Percentiles rank a stretch among this genome's conserved stretches.
Evolutionary conservation across 1,284 basidiomycete genomes (phyloP).

Genomic region (Melampsora larici-populina): DNA sequence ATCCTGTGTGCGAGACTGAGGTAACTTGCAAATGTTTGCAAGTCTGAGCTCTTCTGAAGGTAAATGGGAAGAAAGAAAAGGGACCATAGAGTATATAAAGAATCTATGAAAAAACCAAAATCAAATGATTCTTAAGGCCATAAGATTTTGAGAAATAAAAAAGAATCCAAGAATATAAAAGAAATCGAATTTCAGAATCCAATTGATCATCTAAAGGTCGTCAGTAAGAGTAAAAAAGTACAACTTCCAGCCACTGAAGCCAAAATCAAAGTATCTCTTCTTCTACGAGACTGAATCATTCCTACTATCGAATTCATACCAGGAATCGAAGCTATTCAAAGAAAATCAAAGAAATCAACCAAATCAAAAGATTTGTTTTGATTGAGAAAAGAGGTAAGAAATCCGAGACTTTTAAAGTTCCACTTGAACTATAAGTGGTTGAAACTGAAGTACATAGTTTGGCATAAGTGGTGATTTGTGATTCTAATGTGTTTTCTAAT

Average conservation of each 20-base stretch:
- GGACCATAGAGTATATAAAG: too few species aligned
- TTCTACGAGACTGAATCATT: conserved; percentile 85
- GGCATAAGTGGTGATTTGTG: conserved; percentile 28
- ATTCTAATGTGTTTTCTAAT: conserved; percentile 35
- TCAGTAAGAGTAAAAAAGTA: conserved; percentile 72
- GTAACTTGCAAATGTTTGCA: too few species aligned
- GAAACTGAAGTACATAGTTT: conserved; percentile 42
- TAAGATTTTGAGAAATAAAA: too few species aligned
- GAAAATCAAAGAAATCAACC: too few species aligned
- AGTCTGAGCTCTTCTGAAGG: too few species aligned
- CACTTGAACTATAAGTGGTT: conserved; percentile 37
- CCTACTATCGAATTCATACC: conserved; percentile 85
- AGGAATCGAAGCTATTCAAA: conserved; percentile 72
- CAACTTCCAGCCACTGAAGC: conserved; percentile 82
- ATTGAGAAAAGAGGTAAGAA: too few species aligned
- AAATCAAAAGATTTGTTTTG: conserved; percentile 22
- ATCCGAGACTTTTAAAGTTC: conserved; percentile 20
- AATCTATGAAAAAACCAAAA: too few species aligned
- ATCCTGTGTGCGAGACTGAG: too few species aligned
- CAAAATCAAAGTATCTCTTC: conserved; percentile 84
- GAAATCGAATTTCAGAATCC: too few species aligned
- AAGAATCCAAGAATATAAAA: too few species aligned
- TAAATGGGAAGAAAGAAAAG: too few species aligned
- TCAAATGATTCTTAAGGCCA: too few species aligned
- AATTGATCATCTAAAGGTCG: conserved; percentile 63